Conservation (phyloP, 208 protist species). For the Acanthamoeba sp. region DNA sequence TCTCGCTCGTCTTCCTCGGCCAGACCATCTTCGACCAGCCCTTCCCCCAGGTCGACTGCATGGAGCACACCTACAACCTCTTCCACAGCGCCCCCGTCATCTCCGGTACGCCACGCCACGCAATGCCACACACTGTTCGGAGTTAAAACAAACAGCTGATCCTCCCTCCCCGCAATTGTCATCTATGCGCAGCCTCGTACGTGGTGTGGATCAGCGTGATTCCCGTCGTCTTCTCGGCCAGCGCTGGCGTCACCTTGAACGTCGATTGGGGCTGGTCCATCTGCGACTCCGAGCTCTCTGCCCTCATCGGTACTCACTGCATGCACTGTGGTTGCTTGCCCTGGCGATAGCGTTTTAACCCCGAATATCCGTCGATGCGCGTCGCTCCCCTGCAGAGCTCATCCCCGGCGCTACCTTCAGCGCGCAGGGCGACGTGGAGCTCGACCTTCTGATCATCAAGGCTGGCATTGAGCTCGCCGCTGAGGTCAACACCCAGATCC, state of each 20-base stretch:
- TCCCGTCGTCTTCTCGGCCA: slow-evolving; percentile 76
- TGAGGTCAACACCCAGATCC: slow-evolving; percentile 71
- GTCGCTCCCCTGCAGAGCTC: background rate
- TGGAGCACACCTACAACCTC: slow-evolving; percentile 78
- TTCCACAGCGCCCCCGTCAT: slow-evolving; percentile 49
- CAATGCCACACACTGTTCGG: background rate
- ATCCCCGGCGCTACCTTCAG: slow-evolving; percentile 74
- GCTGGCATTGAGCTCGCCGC: slow-evolving; percentile 78
- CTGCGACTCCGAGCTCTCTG: slow-evolving; percentile 75
- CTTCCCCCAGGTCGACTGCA: slow-evolving; percentile 77
- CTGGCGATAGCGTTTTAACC: no score
- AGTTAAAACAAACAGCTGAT: background rate
- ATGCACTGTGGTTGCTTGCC: background rate
- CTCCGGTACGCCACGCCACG: background rate
- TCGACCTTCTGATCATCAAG: slow-evolving; percentile 80
- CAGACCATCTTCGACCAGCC: slow-evolving; percentile 71
- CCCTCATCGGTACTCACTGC: slow-evolving; percentile 13
- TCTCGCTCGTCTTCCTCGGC: slow-evolving; percentile 76
- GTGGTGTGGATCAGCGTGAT: slow-evolving; percentile 79
- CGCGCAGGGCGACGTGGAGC: slow-evolving; percentile 70
- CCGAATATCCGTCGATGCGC: background rate
- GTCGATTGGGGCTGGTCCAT: slow-evolving; percentile 79
- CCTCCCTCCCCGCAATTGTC: background rate
- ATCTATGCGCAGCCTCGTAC: slow-evolving; percentile 73
- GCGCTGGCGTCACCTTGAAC: slow-evolving; percentile 73